These are phyloP conservation scores for Globisporangium lucens DNA, from an alignment of 352 stramenopile genomes.

Conservation along the genomic window DNA sequence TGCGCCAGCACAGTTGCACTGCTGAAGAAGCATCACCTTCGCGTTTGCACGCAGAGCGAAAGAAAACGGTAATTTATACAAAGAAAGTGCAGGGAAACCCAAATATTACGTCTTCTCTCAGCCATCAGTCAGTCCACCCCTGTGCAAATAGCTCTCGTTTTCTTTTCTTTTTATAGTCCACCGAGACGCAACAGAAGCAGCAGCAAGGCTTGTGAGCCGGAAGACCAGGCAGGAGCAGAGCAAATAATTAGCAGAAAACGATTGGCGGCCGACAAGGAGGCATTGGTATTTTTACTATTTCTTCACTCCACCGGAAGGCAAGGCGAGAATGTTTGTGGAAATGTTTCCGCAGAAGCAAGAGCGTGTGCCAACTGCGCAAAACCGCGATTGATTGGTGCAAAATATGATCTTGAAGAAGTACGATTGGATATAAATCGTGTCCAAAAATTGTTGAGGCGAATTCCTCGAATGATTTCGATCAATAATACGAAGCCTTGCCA, in stretches of 20 bases:
- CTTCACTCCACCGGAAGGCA: background rate
- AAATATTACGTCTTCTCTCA: background rate
- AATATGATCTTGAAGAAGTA: background rate
- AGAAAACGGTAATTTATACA: constrained; percentile 10
- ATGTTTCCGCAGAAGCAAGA: background rate
- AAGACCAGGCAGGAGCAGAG: background rate
- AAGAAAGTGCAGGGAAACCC: constrained; percentile 9
- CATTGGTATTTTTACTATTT: background rate
- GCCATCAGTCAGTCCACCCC: constrained; percentile 1
- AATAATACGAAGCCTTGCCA: background rate
- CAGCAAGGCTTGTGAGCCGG: background rate
- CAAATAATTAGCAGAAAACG: background rate
- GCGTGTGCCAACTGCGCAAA: background rate
- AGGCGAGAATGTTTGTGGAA: background rate
- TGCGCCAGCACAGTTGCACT: constrained; percentile 9
- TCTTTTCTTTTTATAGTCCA: constrained; percentile 9
- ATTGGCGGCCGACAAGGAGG: background rate
- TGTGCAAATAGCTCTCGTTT: background rate
- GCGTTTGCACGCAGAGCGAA: background rate
- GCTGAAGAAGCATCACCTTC: background rate
- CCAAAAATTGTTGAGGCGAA: background rate
- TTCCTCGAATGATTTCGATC: background rate
- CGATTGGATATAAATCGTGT: background rate
- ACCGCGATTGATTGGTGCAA: background rate
- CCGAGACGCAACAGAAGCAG: background rate